These are phyloP conservation scores for Orbilia ellipsospora DNA, from an alignment of 2,329 filamentous ascomycete species.

Conservation along the genomic window DNA sequence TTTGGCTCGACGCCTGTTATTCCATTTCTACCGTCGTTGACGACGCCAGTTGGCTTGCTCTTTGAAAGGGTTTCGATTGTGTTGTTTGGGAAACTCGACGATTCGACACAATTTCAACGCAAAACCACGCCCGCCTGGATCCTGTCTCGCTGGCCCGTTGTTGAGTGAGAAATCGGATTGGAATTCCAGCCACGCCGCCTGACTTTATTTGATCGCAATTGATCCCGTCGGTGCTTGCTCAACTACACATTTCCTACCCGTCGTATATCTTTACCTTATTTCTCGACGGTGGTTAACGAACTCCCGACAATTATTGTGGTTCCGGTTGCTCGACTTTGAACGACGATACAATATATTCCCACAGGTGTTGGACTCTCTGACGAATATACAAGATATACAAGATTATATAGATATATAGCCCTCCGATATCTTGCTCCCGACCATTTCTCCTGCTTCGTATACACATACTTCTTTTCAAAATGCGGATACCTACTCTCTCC, in stretches of 20 bases:
- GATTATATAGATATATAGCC: slow-evolving; percentile 5
- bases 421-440: slow-evolving; percentile 1
- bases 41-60: background rate
- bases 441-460: background rate
- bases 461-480: slow-evolving; percentile 15
- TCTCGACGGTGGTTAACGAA: background rate
- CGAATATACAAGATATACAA: slow-evolving; percentile 29
- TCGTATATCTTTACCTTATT: background rate
- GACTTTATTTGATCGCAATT: slow-evolving; percentile 35
- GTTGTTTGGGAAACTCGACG: slow-evolving; percentile 33
- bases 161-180: background rate
- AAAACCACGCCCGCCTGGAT: slow-evolving; percentile 38
- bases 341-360: background rate
- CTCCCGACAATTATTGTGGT: background rate
- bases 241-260: background rate
- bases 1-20: slow-evolving; percentile 19
- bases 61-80: slow-evolving; percentile 21
- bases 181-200: background rate
- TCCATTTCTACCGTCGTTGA: slow-evolving; percentile 10
- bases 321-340: slow-evolving; percentile 22
- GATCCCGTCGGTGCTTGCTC: slow-evolving; percentile 4
- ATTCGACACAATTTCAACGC: slow-evolving; percentile 54
- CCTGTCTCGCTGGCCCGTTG: background rate
- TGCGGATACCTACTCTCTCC: slow-evolving; percentile 30
- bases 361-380: slow-evolving; percentile 24